Evolutionary conservation across 805 yeast species (phyloP).

Genomic region (Starmerella apis): DNA sequence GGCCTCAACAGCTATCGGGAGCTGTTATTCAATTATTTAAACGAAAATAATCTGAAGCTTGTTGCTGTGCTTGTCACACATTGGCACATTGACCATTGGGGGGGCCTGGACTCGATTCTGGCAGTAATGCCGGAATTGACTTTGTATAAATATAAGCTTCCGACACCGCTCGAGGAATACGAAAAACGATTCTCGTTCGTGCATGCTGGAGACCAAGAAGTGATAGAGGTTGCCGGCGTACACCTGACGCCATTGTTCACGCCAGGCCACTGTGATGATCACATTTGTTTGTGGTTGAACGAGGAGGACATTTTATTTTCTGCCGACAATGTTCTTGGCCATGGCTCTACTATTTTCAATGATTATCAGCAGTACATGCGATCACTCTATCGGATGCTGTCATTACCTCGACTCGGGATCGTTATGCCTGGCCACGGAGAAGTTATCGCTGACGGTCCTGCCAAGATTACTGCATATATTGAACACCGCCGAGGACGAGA

Average conservation of each 20-base stretch:
- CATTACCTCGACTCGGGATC: conserved; percentile 15
- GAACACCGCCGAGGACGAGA: conserved; percentile 32
- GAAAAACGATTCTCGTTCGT: background rate
- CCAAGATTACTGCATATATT: conserved; percentile 29
- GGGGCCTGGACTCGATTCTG: conserved; percentile 26
- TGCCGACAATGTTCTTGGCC: conserved; percentile 35
- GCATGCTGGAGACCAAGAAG: conserved; percentile 25
- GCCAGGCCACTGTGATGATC: conserved; percentile 35
- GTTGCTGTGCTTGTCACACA: conserved; percentile 30
- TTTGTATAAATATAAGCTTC: conserved; percentile 17
- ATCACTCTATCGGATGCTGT: conserved; percentile 27
- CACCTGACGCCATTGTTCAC: conserved; percentile 27
- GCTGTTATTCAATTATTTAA: conserved; percentile 25
- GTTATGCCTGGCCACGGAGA: conserved; percentile 36
- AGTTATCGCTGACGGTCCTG: conserved; percentile 28
- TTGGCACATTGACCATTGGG: conserved; percentile 34
- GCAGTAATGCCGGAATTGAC: conserved; percentile 14
- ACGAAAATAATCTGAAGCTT: conserved; percentile 11
- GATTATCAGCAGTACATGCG: conserved; percentile 29
- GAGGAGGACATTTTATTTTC: conserved; percentile 31
- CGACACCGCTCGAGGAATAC: conserved; percentile 5
- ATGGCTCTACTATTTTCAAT: conserved; percentile 32
- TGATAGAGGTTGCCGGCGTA: conserved; percentile 27
- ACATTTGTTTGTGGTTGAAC: conserved; percentile 30
- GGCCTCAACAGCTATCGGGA: conserved; percentile 28